These are phyloP conservation scores for Bipolaris oryzae DNA, from an alignment of 2,329 filamentous ascomycete genomes.

Conservation along the genomic window DNA sequence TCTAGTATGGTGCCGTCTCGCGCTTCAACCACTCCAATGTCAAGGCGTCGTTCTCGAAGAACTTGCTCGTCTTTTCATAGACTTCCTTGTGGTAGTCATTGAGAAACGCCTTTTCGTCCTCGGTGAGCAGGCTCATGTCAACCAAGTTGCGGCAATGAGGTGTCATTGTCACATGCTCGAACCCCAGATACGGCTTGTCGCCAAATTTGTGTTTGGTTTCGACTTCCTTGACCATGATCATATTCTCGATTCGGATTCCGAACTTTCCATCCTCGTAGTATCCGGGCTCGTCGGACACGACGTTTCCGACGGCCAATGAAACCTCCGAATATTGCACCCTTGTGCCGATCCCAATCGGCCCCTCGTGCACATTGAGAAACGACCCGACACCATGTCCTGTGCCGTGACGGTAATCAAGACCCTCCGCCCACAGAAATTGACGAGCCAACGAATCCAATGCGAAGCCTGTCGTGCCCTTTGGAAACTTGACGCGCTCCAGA, in stretches of 20 bases:
- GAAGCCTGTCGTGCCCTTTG: slow-evolving; percentile 93
- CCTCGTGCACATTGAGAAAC: slow-evolving; percentile 95
- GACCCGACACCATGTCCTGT: slow-evolving; percentile 96
- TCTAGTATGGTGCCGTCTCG: slow-evolving; percentile 70
- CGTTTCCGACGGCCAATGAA: slow-evolving; percentile 85
- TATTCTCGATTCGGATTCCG: slow-evolving; percentile 95
- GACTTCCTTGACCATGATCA: slow-evolving; percentile 88
- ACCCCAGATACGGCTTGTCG: slow-evolving; percentile 91
- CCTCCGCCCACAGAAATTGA: slow-evolving; percentile 90
- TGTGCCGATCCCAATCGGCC: slow-evolving; percentile 94
- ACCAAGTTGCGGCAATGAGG: slow-evolving; percentile 91
- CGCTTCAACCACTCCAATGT: slow-evolving; percentile 82
- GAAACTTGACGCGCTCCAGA: slow-evolving; percentile 84
- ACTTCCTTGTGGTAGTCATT: slow-evolving; percentile 86
- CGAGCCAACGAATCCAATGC: slow-evolving; percentile 87
- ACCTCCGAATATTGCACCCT: slow-evolving; percentile 91
- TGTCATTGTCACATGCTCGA: slow-evolving; percentile 97
- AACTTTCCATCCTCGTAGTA: slow-evolving; percentile 97
- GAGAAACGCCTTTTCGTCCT: slow-evolving; percentile 80
- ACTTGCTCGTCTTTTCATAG: slow-evolving; percentile 77
- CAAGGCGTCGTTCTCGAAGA: slow-evolving; percentile 73
- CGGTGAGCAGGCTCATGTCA: slow-evolving; percentile 72
- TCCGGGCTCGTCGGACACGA: slow-evolving; percentile 93
- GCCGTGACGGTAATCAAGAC: slow-evolving; percentile 93
- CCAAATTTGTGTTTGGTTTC: slow-evolving; percentile 87